Evolutionary conservation across 768 basidiomycete species (phyloP).

Genomic region (Termitomyces sp.): DNA sequence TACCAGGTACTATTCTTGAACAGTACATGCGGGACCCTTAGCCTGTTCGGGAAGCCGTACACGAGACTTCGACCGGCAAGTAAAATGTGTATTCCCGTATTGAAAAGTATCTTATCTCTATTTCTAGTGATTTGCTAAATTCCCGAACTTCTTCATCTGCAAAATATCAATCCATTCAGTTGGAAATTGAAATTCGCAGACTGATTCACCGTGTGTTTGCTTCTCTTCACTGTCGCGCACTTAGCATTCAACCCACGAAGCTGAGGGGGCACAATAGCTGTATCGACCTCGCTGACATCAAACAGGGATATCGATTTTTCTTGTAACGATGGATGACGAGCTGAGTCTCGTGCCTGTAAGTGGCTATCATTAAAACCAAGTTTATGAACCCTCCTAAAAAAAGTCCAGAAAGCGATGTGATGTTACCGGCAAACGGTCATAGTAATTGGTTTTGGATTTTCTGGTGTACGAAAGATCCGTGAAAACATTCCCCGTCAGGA

Average conservation of each 20-base stretch:
- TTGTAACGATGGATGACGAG: slow-evolving; percentile 43
- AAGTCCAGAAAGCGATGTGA: slow-evolving; percentile 42
- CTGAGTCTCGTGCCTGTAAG: slow-evolving; percentile 45
- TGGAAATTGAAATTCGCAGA: slow-evolving; percentile 41
- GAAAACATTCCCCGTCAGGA: slow-evolving; percentile 45
- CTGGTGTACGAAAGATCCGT: slow-evolving; percentile 43
- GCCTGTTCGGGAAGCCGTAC: slow-evolving; percentile 40
- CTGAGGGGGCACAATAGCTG: background rate
- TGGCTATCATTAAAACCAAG: background rate
- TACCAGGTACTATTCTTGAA: slow-evolving; percentile 39
- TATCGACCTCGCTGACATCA: background rate
- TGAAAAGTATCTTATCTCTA: background rate
- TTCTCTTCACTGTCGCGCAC: background rate
- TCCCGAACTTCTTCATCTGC: slow-evolving; percentile 22
- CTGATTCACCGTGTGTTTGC: slow-evolving; percentile 29
- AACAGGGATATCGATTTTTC: slow-evolving; percentile 28
- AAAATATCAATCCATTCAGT: slow-evolving; percentile 33
- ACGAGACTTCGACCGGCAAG: slow-evolving; percentile 38
- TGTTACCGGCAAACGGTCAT: slow-evolving; percentile 36
- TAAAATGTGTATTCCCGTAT: background rate
- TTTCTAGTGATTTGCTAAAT: slow-evolving; percentile 32
- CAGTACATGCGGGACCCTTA: slow-evolving; percentile 34
- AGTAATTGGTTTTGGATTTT: slow-evolving; percentile 36
- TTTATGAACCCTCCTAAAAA: background rate
- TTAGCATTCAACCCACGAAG: background rate